Conservation (phyloP, 352 stramenopile genomes). For the Phytophthora quininea region DNA sequence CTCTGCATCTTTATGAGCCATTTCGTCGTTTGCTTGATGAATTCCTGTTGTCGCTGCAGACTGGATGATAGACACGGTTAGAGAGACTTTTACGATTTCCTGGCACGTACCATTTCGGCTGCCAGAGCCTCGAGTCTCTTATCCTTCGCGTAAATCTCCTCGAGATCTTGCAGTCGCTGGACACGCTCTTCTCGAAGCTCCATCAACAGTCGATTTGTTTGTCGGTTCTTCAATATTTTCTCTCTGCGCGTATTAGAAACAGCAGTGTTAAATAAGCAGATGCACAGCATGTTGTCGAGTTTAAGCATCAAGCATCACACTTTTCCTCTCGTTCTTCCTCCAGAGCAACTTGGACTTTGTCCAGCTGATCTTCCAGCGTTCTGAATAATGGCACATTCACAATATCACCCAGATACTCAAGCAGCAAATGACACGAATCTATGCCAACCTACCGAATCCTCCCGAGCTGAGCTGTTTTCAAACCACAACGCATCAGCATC, state of each 20-base stretch:
- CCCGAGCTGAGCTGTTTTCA: conserved; percentile 56
- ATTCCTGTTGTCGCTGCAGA: conserved; percentile 49
- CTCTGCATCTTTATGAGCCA: conserved; percentile 75
- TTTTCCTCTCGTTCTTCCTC: conserved; percentile 80
- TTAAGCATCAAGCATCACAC: conserved; percentile 19
- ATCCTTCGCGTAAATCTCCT: conserved; percentile 85
- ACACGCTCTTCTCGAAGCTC: conserved; percentile 80
- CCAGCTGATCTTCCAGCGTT: conserved; percentile 65
- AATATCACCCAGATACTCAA: too few relatives aligned
- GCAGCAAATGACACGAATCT: background rate
- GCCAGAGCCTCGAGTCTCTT: conserved; percentile 69
- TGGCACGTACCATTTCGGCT: conserved; percentile 52
- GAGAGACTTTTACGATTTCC: background rate
- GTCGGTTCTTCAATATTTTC: conserved; percentile 71
- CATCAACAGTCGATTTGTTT: conserved; percentile 70
- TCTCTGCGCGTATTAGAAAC: conserved; percentile 37
- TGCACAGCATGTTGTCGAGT: too few relatives aligned
- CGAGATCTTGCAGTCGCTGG: conserved; percentile 74
- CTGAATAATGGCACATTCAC: conserved; percentile 11
- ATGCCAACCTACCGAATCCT: conserved; percentile 42
- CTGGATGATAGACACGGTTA: conserved; percentile 22
- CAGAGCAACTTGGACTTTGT: conserved; percentile 63
- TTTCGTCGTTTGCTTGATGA: conserved; percentile 57
- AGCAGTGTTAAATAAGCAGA: background rate
- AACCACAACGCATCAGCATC: background rate